Evolutionary conservation across 2,329 filamentous ascomycete species (phyloP).

Genomic region (Pseudogymnoascus sp.): DNA sequence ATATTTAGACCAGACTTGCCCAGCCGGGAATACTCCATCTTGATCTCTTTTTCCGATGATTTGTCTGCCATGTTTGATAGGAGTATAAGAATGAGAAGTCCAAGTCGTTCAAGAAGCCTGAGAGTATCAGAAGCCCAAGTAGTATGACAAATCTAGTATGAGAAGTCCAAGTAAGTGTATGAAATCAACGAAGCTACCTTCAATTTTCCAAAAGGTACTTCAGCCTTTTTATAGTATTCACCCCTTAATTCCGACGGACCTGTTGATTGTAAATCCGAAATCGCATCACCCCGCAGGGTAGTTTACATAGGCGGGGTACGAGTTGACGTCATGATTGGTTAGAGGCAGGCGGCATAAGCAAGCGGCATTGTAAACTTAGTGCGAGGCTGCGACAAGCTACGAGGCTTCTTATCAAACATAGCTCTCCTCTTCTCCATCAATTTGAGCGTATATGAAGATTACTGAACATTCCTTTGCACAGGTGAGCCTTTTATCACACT

Average conservation of each 20-base stretch:
- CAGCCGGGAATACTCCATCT: conserved; percentile 23
- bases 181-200: neutral
- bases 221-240: neutral
- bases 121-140: neutral
- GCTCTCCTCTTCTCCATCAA: neutral
- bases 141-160: too few species aligned
- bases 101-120: neutral
- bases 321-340: conserved; percentile 3
- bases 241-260: neutral
- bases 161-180: too few species aligned
- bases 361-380: conserved; percentile 2
- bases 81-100: neutral
- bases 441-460: neutral
- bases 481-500: neutral
- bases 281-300: neutral
- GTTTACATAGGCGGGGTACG: neutral
- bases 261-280: neutral
- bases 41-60: neutral
- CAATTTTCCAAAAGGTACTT: neutral
- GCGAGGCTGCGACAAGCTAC: neutral
- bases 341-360: neutral
- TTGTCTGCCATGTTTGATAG: neutral
- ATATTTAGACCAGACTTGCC: conserved; percentile 45
- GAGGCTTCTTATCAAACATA: conserved; percentile 7
- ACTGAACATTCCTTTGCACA: neutral